Conservation (phyloP, 164 flowering plant species). For the Saururus chinensis region DNA sequence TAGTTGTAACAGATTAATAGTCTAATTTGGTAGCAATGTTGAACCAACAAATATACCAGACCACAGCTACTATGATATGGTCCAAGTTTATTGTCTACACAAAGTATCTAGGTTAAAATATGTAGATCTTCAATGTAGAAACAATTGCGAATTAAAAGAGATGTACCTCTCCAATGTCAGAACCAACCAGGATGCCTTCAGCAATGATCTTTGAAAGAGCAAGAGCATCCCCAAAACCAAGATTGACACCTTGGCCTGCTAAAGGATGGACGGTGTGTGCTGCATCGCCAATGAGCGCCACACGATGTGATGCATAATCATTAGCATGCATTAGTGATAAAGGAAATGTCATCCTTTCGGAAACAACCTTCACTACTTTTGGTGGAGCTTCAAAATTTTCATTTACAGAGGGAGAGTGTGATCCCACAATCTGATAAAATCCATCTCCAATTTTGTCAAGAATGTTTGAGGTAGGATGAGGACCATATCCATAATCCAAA, state of each 20-base stretch:
- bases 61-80: too few species aligned
- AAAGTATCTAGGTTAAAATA: background rate
- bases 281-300: conserved; percentile 91
- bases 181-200: conserved; percentile 73
- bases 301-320: conserved; percentile 55
- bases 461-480: conserved; percentile 53
- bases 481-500: conserved; percentile 78
- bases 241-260: conserved; percentile 98
- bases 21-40: too few species aligned
- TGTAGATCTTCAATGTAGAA: too few species aligned
- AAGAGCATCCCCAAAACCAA: conserved; percentile 87
- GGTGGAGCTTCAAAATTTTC: conserved; percentile 84
- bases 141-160: background rate
- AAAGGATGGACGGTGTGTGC: conserved; percentile 98
- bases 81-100: background rate
- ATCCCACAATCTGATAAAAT: conserved; percentile 39
- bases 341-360: conserved; percentile 90
- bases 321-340: conserved; percentile 76
- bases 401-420: conserved; percentile 22
- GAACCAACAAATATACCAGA: too few species aligned
- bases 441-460: conserved; percentile 17
- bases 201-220: conserved; percentile 65
- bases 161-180: conserved; percentile 85
- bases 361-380: conserved; percentile 50
- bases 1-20: too few species aligned